A percentile compares a stretch with the other conserved stretches of the same genome.
Evolutionary conservation across 768 basidiomycete species (phyloP).

Genomic region (Lactarius sanguifluus): DNA sequence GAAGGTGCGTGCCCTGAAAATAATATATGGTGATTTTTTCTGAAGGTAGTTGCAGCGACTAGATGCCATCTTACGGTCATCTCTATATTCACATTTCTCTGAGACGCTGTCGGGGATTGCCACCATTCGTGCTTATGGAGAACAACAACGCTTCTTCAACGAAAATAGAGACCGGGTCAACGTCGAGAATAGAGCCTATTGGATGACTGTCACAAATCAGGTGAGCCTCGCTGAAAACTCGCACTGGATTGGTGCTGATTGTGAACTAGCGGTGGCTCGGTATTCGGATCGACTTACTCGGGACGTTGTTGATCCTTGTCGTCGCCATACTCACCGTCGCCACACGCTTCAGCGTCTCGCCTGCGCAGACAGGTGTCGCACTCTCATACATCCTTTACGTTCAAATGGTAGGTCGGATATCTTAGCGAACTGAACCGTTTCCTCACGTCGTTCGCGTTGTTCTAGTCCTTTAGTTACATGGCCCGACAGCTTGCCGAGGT

Average conservation of each 20-base stretch:
- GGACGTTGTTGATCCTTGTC: conserved; percentile 67
- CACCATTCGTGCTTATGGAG: conserved; percentile 88
- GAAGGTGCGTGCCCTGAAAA: conserved; percentile 47
- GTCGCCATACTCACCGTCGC: conserved; percentile 82
- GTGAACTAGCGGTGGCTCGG: conserved; percentile 85
- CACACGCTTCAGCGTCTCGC: conserved; percentile 70
- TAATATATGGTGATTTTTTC: conserved; percentile 1
- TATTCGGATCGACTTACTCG: conserved; percentile 83
- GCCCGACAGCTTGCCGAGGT: conserved; percentile 80
- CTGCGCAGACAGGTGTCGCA: conserved; percentile 73
- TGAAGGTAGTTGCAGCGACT: conserved; percentile 45
- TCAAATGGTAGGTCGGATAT: conserved; percentile 53
- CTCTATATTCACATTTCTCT: conserved; percentile 89
- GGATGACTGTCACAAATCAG: conserved; percentile 62
- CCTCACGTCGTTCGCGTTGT: neutral
- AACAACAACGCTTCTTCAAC: conserved; percentile 65
- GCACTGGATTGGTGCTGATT: conserved; percentile 30
- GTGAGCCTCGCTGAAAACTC: too few species aligned
- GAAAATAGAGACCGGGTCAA: conserved; percentile 79
- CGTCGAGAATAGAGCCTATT: conserved; percentile 87
- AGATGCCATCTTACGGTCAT: conserved; percentile 81
- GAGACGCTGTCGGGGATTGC: conserved; percentile 85
- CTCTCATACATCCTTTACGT: conserved; percentile 79
- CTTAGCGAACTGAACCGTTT: neutral
- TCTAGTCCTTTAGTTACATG: conserved; percentile 67